A percentile compares a stretch with the other conserved stretches of the same genome.
phyloP scores from a whole-genome alignment of 345 rosid species.

The Eucalyptus regnans region DNA sequence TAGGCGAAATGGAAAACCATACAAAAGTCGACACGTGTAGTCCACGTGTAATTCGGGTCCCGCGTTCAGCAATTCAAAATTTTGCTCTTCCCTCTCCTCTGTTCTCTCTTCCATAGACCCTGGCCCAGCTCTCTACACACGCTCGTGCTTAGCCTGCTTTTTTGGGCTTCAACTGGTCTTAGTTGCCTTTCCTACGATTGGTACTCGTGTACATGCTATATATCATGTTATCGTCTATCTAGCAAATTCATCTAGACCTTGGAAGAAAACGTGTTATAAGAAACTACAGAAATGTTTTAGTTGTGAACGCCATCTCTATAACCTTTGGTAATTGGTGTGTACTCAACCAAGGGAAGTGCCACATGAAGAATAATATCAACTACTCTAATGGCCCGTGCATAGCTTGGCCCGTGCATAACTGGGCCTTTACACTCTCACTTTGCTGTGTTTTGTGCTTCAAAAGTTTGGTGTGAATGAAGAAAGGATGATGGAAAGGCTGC shows the following conservation, averaged over 20 bases:
- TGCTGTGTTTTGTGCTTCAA: conserved; percentile 60
- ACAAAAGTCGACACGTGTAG: not conserved
- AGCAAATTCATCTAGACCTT: not conserved
- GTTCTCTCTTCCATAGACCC: no score
- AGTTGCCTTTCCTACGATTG: not conserved
- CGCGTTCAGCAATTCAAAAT: no score
- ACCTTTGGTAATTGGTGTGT: not conserved
- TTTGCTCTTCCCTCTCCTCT: no score
- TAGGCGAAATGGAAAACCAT: not conserved
- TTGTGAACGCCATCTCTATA: not conserved
- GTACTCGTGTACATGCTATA: not conserved
- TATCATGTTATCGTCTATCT: not conserved
- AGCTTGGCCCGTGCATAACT: conserved; percentile 41
- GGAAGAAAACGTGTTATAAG: not conserved
- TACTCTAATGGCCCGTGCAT: conserved; percentile 2
- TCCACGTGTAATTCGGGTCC: no score
- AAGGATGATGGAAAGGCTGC: conserved; percentile 73
- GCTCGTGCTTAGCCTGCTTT: not conserved
- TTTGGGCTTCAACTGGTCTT: not conserved
- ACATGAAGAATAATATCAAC: not conserved
- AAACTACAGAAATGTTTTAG: not conserved
- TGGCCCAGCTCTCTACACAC: no score
- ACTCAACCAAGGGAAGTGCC: not conserved
- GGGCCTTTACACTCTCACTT: conserved; percentile 70
- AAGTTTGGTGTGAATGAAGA: conserved; percentile 59